phyloP scores from a whole-genome alignment of 192 early-diverging fungal species.

The Coemansia sp. region DNA sequence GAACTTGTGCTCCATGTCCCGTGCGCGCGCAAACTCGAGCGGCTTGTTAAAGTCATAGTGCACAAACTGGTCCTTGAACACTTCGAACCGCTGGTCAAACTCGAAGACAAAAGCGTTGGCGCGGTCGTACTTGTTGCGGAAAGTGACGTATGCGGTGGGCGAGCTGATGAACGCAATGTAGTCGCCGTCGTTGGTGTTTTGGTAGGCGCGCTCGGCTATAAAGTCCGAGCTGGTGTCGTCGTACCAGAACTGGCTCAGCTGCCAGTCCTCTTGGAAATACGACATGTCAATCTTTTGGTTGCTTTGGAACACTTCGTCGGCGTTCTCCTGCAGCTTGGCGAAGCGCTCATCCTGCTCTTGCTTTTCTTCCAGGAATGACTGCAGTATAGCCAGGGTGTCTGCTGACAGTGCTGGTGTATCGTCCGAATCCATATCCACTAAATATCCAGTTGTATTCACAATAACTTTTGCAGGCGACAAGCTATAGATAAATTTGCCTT shows the following conservation, averaged over 20 bases:
- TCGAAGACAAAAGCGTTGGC: constrained; percentile 64
- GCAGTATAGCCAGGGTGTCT: constrained; percentile 57
- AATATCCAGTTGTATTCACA: neutral
- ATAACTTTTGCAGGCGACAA: too few species aligned
- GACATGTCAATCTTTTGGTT: constrained; percentile 56
- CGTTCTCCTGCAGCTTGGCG: constrained; percentile 56
- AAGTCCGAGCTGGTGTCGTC: constrained; percentile 50
- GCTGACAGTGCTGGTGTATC: constrained; percentile 43
- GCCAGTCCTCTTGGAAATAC: constrained; percentile 79
- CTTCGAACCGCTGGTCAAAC: constrained; percentile 68
- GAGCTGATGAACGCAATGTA: constrained; percentile 49
- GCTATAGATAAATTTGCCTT: too few species aligned
- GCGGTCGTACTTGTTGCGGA: constrained; percentile 27
- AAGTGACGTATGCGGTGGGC: constrained; percentile 42
- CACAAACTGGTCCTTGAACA: constrained; percentile 67
- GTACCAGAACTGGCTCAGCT: constrained; percentile 63
- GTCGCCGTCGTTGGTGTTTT: constrained; percentile 38
- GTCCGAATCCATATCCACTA: constrained; percentile 17
- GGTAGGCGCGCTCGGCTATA: constrained; percentile 52
- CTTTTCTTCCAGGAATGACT: constrained; percentile 66
- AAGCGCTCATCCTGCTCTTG: constrained; percentile 61
- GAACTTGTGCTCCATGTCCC: constrained; percentile 52
- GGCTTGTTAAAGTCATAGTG: constrained; percentile 76
- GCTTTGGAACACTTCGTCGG: constrained; percentile 50
- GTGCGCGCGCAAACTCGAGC: constrained; percentile 45